Evolutionary conservation across 768 basidiomycete species (phyloP).

Genomic region (Leucosporidium yakuticum): DNA sequence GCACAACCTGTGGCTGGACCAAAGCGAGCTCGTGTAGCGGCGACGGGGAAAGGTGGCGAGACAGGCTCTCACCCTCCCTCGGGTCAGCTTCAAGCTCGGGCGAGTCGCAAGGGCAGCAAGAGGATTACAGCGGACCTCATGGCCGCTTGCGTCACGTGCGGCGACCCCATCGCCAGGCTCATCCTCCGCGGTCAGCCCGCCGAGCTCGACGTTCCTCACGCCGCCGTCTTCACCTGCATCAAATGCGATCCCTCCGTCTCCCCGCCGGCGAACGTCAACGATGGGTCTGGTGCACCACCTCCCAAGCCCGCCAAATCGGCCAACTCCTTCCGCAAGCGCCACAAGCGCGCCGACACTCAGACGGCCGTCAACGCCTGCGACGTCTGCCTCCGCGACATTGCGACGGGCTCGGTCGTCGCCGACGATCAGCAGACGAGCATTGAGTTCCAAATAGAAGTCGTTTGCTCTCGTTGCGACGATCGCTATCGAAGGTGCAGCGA

Average conservation of each 20-base stretch:
- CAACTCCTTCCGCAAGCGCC: constrained; percentile 19
- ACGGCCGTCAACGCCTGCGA: constrained; percentile 16
- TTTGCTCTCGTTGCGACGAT: constrained; percentile 18
- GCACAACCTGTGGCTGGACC: no score
- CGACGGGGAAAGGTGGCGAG: no score
- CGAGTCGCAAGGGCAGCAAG: not conserved
- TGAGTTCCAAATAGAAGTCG: constrained; percentile 24
- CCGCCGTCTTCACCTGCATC: constrained; percentile 10
- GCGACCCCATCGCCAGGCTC: constrained; percentile 15
- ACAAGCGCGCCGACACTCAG: constrained; percentile 8
- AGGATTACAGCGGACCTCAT: constrained; percentile 10
- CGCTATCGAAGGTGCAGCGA: constrained; percentile 25
- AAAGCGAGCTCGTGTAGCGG: no score
- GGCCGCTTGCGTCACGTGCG: constrained; percentile 21
- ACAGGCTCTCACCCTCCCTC: no score
- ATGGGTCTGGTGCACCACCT: no score
- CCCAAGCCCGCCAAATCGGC: no score
- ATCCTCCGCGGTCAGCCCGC: constrained; percentile 33
- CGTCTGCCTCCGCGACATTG: constrained; percentile 25
- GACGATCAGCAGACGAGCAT: constrained; percentile 4
- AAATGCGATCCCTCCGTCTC: not conserved
- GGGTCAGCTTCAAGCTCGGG: no score
- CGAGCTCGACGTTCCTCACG: constrained; percentile 26
- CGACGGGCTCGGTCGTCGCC: constrained; percentile 23
- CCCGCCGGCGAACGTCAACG: no score